phyloP scores from a whole-genome alignment of 495 filamentous ascomycete species.

The Cetradonia linearis region DNA sequence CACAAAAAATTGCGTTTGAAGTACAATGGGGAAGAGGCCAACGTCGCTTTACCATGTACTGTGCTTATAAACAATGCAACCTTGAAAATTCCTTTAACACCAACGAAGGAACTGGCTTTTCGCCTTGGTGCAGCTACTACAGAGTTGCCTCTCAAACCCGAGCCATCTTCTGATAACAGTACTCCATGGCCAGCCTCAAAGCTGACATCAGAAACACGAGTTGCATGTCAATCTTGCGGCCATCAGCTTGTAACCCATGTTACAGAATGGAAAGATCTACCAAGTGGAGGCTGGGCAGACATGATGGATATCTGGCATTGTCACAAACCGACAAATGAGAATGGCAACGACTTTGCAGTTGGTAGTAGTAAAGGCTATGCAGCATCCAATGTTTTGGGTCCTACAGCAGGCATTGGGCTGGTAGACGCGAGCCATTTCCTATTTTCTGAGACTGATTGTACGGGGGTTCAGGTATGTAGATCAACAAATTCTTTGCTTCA shows the following conservation, averaged over 20 bases:
- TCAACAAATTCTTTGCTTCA: background rate
- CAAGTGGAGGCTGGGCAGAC: conserved; percentile 95
- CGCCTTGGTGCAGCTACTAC: conserved; percentile 48
- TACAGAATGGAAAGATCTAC: conserved; percentile 78
- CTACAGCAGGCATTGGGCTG: conserved; percentile 55
- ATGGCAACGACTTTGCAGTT: conserved; percentile 30
- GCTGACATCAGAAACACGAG: conserved; percentile 41
- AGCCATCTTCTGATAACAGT: conserved; percentile 28
- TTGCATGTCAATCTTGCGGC: conserved; percentile 57
- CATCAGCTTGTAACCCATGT: conserved; percentile 26
- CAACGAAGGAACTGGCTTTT: conserved; percentile 49
- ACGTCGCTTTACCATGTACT: conserved; percentile 55
- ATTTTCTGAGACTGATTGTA: conserved; percentile 53
- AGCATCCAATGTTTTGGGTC: conserved; percentile 56
- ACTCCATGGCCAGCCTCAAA: conserved; percentile 67
- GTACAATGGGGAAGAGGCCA: conserved; percentile 45
- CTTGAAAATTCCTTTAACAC: conserved; percentile 30
- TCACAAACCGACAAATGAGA: conserved; percentile 65
- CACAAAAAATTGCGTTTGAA: conserved; percentile 40
- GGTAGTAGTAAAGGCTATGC: conserved; percentile 57
- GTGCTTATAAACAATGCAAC: conserved; percentile 33
- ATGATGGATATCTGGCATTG: conserved; percentile 99
- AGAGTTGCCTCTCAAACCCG: conserved; percentile 21
- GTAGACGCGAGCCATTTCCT: conserved; percentile 73
- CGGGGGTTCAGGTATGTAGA: conserved; percentile 47